phyloP scores from a whole-genome alignment of 139 green algal genomes.

The Chlorella vulgaris region DNA sequence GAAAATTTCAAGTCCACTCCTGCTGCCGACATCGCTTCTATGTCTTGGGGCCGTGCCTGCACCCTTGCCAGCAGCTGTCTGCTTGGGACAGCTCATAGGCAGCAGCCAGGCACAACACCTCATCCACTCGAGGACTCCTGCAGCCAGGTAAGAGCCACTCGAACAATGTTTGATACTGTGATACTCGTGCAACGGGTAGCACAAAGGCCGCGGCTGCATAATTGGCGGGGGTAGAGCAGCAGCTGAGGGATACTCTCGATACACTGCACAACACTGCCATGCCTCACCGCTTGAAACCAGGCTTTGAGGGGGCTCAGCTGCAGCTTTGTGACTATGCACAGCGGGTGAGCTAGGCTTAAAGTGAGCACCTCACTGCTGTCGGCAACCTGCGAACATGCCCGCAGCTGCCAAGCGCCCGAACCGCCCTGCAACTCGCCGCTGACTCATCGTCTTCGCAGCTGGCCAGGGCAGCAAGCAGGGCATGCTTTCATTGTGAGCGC shows the following conservation, averaged over 20 bases:
- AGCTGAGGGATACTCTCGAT: no score
- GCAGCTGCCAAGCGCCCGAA: no score
- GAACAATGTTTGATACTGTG: not conserved
- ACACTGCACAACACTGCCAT: not conserved
- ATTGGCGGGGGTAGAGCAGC: no score
- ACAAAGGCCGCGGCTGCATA: no score
- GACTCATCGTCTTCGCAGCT: no score
- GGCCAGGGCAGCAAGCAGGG: no score
- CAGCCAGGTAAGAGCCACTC: not conserved
- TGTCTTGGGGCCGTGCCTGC: no score
- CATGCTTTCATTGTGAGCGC: no score
- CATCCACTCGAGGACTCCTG: not conserved
- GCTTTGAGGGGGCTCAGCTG: conserved; percentile 47
- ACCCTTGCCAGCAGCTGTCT: no score
- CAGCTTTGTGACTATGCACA: conserved; percentile 47
- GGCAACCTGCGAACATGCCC: conserved; percentile 20
- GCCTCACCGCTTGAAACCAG: conserved; percentile 46
- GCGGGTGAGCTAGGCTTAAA: conserved; percentile 45
- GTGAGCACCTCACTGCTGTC: conserved; percentile 31
- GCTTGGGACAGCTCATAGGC: not conserved
- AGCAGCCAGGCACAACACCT: not conserved
- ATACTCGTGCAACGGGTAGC: no score
- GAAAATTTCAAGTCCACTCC: conserved; percentile 13
- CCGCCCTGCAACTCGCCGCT: no score
- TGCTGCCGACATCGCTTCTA: no score